These are phyloP conservation scores for Lolium perenne DNA, from an alignment of 176 grass and related monocot species.

Conservation along the genomic window DNA sequence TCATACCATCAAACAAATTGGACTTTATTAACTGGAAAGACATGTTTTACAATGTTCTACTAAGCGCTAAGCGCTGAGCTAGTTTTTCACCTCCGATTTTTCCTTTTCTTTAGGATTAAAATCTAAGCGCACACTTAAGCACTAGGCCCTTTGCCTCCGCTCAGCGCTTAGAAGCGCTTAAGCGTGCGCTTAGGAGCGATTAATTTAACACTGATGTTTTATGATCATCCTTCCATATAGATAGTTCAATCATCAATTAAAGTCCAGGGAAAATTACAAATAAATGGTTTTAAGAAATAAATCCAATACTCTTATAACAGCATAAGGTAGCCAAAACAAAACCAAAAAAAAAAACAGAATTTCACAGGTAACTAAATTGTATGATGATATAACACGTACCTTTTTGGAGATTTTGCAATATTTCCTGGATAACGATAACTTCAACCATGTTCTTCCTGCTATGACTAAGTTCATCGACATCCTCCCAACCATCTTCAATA, in stretches of 20 bases:
- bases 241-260: not conserved
- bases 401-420: slow-evolving; percentile 53
- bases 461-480: slow-evolving; percentile 45
- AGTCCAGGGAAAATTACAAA: not conserved
- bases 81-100: too few species aligned
- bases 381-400: slow-evolving; percentile 36
- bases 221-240: slow-evolving; percentile 3
- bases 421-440: slow-evolving; percentile 54
- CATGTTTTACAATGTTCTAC: not conserved
- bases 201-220: not conserved
- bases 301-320: not conserved
- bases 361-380: not conserved
- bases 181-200: too few species aligned
- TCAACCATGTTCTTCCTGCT: slow-evolving; percentile 75
- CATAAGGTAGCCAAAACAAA: not conserved
- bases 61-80: too few species aligned
- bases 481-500: slow-evolving; percentile 62
- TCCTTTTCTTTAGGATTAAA: too few species aligned
- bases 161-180: too few species aligned
- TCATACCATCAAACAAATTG: not conserved
- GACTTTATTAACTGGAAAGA: not conserved
- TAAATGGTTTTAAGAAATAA: not conserved
- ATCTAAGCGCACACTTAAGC: too few species aligned
- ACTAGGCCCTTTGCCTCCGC: too few species aligned
- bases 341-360: slow-evolving; percentile 6